A percentile compares a stretch with the other conserved stretches of the same genome.
Evolutionary conservation across 1,139 yeast species (phyloP).

Genomic region (Candida sanyaensis): DNA sequence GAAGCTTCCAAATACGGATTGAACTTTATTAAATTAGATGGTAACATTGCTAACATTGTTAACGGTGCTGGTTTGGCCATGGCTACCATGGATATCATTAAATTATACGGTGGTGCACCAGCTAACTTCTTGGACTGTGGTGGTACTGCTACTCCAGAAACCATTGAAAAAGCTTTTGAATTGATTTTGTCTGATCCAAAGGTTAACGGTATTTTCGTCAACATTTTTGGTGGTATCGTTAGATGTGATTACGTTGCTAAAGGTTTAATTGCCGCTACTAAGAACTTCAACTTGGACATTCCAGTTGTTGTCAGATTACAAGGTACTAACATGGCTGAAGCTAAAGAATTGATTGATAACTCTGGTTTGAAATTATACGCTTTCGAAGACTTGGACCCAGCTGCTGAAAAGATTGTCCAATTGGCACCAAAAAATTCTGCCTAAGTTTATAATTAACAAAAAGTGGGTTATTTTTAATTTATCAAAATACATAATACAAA

Average conservation of each 20-base stretch:
- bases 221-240: conserved; percentile 98
- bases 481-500: background rate
- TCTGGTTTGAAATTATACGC: conserved; percentile 94
- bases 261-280: conserved; percentile 93
- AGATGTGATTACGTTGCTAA: conserved; percentile 98
- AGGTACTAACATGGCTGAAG: conserved; percentile 94
- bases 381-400: conserved; percentile 92
- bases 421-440: conserved; percentile 43
- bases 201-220: conserved; percentile 95
- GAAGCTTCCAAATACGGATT: conserved; percentile 88
- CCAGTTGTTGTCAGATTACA: conserved; percentile 98
- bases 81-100: conserved; percentile 99
- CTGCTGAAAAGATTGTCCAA: conserved; percentile 93
- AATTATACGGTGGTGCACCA: conserved; percentile 97
- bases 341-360: conserved; percentile 80
- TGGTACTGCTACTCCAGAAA: conserved; percentile 99
- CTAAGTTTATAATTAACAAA: conserved; percentile 5
- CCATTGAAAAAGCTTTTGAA: conserved; percentile 96
- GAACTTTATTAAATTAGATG: conserved; percentile 96
- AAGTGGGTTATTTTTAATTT: background rate
- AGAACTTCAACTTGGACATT: conserved; percentile 91
- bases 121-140: conserved; percentile 99
- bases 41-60: conserved; percentile 97
- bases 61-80: conserved; percentile 99
- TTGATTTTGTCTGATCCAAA: conserved; percentile 86